phyloP scores from a whole-genome alignment of 2,329 filamentous ascomycete species.

The Cytospora paraplurivora region DNA sequence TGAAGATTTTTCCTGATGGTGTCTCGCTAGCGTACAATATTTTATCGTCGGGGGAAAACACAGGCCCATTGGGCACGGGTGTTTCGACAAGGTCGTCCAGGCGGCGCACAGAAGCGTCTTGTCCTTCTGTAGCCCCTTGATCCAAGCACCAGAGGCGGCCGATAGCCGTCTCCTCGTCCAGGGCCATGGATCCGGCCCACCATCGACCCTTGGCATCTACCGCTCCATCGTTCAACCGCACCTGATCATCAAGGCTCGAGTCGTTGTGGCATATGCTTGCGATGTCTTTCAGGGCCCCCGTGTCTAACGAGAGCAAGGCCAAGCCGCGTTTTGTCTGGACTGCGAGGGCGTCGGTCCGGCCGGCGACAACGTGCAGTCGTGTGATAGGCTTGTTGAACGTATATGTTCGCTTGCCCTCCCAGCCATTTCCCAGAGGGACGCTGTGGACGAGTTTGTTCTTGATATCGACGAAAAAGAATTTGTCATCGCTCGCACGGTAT shows the following conservation, averaged over 20 bases:
- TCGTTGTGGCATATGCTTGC: slow-evolving; percentile 26
- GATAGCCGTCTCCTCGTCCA: slow-evolving; percentile 31
- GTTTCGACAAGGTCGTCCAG: slow-evolving; percentile 26
- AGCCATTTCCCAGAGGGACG: slow-evolving; percentile 29
- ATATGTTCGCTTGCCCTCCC: slow-evolving; percentile 26
- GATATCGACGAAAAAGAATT: slow-evolving; percentile 35
- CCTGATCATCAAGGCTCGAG: slow-evolving; percentile 27
- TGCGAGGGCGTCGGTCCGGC: slow-evolving; percentile 30
- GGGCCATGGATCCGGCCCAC: slow-evolving; percentile 35
- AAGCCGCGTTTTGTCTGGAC: slow-evolving; percentile 32
- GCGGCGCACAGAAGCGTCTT: slow-evolving; percentile 17
- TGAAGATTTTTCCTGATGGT: slow-evolving; percentile 18
- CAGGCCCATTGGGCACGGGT: slow-evolving; percentile 33
- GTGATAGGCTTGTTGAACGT: slow-evolving; percentile 31
- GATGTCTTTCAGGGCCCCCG: slow-evolving; percentile 30
- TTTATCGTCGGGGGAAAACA: slow-evolving; percentile 32
- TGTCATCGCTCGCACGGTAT: slow-evolving; percentile 33
- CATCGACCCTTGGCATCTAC: slow-evolving; percentile 32
- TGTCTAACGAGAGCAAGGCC: slow-evolving; percentile 29
- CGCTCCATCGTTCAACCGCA: slow-evolving; percentile 35
- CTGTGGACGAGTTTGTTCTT: slow-evolving; percentile 32
- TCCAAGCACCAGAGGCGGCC: slow-evolving; percentile 33
- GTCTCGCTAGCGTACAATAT: slow-evolving; percentile 26
- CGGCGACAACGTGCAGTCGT: slow-evolving; percentile 30
- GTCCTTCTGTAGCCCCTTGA: slow-evolving; percentile 21